These are phyloP conservation scores for Physocladia obscura DNA, from an alignment of 192 early-diverging fungal genomes.

Conservation along the genomic window DNA sequence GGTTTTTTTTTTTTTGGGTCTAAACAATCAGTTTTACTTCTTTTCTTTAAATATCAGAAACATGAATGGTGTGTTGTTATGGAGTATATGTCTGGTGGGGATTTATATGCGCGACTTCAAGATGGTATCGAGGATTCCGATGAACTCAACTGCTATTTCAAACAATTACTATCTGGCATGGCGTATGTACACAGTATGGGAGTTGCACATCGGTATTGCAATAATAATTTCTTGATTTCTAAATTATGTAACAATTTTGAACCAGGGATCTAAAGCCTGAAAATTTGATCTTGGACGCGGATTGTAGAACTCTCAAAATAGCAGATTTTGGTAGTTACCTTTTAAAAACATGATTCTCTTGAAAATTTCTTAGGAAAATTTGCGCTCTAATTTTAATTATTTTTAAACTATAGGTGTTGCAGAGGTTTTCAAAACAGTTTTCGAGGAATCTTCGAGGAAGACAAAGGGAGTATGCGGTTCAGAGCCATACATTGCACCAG, in stretches of 20 bases:
- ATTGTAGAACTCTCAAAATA: constrained; percentile 50
- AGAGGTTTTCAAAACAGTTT: constrained; percentile 50
- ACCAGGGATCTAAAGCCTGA: constrained; percentile 56
- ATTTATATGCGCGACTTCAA: constrained; percentile 44
- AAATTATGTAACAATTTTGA: not conserved
- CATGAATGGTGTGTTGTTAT: constrained; percentile 54
- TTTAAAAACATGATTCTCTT: not conserved
- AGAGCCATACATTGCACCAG: constrained; percentile 60
- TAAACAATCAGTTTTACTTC: constrained; percentile 4
- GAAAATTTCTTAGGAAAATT: too few species aligned
- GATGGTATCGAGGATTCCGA: constrained; percentile 32
- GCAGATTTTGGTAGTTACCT: constrained; percentile 50
- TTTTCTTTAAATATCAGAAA: constrained; percentile 17
- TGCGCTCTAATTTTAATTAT: too few species aligned
- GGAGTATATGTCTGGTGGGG: constrained; percentile 60
- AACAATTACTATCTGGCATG: constrained; percentile 52
- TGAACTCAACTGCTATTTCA: constrained; percentile 55
- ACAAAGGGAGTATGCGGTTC: constrained; percentile 50
- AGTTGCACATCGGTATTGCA: constrained; percentile 47
- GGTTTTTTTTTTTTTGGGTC: not conserved
- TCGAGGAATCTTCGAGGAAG: constrained; percentile 42
- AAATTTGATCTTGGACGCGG: constrained; percentile 52
- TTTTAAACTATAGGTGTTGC: constrained; percentile 39
- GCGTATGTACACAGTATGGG: constrained; percentile 55
- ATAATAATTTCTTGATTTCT: not conserved